Percentiles rank a stretch among this genome's conserved stretches.
Evolutionary conservation across 768 basidiomycete species (phyloP).

Genomic region (Pleurotus cornucopiae): DNA sequence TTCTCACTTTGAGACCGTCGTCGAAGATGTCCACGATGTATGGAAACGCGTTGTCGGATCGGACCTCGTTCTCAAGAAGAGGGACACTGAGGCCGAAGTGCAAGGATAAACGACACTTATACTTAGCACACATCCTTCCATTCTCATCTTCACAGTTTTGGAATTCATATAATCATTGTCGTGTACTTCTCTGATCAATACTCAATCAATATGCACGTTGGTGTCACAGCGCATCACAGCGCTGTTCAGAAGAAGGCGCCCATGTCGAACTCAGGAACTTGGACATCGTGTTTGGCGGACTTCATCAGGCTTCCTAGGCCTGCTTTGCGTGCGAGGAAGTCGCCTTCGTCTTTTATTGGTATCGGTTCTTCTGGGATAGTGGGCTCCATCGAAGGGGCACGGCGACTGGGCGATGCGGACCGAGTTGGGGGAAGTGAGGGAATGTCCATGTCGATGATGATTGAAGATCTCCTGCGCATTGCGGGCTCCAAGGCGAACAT

Average conservation of each 20-base stretch:
- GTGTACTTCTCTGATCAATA: conserved; percentile 13
- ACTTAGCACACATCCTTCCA: conserved; percentile 6
- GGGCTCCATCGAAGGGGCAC: conserved; percentile 18
- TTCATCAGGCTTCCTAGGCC: conserved; percentile 84
- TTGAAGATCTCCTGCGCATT: conserved; percentile 62
- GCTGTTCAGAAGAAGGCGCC: conserved; percentile 56
- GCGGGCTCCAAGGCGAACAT: conserved; percentile 48
- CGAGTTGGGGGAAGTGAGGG: conserved; percentile 56
- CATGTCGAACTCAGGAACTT: conserved; percentile 89
- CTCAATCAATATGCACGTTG: background rate
- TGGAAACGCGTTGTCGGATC: conserved; percentile 84
- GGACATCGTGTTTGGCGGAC: conserved; percentile 83
- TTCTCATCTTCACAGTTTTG: conserved; percentile 10
- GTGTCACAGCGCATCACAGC: background rate
- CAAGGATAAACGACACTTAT: conserved; percentile 32
- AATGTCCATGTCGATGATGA: conserved; percentile 89
- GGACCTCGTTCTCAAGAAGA: conserved; percentile 84
- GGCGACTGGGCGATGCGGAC: conserved; percentile 41
- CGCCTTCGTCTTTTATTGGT: conserved; percentile 30
- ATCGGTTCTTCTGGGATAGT: conserved; percentile 35
- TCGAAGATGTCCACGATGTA: conserved; percentile 94
- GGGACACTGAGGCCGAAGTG: conserved; percentile 66
- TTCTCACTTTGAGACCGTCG: conserved; percentile 98
- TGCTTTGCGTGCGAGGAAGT: conserved; percentile 61
- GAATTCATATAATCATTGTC: conserved; percentile 11